Percentiles rank a stretch among this genome's conserved stretches.
Conservation (phyloP, 2,329 filamentous ascomycete genomes). For the Alternaria metachromatica region DNA sequence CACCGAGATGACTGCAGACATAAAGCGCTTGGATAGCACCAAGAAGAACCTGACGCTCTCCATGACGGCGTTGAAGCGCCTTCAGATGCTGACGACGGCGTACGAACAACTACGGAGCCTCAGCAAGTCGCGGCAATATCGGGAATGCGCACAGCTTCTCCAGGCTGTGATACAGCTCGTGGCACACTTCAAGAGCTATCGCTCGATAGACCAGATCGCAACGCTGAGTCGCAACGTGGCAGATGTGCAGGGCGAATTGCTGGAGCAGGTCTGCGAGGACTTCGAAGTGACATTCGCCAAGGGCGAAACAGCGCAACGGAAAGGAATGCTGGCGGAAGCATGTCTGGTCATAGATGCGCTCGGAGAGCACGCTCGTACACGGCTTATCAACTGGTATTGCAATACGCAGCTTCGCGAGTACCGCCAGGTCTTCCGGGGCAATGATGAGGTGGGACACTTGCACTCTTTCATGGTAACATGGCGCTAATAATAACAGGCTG, state of each 20-base stretch:
- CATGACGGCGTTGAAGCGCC: conserved; percentile 95
- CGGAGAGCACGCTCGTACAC: conserved; percentile 81
- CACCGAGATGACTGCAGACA: conserved; percentile 98
- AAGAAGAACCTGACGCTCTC: conserved; percentile 96
- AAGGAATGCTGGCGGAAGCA: conserved; percentile 78
- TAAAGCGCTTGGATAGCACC: conserved; percentile 94
- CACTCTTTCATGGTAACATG: not conserved
- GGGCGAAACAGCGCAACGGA: conserved; percentile 75
- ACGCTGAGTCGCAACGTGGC: conserved; percentile 90
- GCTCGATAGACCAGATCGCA: conserved; percentile 97
- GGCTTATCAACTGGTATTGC: conserved; percentile 94
- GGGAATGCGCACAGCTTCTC: conserved; percentile 90
- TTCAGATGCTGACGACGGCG: conserved; percentile 99
- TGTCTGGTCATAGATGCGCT: conserved; percentile 95
- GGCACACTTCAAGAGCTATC: conserved; percentile 97
- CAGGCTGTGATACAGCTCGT: conserved; percentile 97
- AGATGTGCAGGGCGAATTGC: conserved; percentile 87
- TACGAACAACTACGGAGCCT: conserved; percentile 92
- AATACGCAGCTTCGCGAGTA: conserved; percentile 97
- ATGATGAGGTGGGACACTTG: conserved; percentile 69
- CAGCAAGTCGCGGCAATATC: conserved; percentile 85
- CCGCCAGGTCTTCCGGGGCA: conserved; percentile 91
- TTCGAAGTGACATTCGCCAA: conserved; percentile 96
- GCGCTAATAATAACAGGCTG: conserved; percentile 60
- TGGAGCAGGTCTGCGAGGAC: conserved; percentile 99